These are phyloP conservation scores for Fusarium buxicola DNA, from an alignment of 2,329 filamentous ascomycete genomes.

Conservation along the genomic window DNA sequence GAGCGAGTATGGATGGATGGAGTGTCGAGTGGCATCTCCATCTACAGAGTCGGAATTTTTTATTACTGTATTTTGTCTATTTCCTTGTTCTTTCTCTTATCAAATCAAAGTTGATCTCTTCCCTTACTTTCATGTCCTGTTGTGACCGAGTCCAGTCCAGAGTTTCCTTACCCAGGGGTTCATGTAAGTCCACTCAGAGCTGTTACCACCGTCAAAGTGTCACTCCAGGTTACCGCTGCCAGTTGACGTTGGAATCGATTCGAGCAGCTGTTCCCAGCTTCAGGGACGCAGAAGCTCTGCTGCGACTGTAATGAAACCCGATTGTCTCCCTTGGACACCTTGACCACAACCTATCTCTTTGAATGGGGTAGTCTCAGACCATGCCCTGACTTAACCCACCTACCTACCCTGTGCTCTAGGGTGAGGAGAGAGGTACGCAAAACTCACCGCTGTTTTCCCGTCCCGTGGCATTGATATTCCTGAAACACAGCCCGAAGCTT, in stretches of 20 bases:
- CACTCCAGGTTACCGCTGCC: too few relatives aligned
- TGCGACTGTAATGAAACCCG: too few relatives aligned
- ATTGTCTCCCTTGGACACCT: too few relatives aligned
- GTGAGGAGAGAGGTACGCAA: not conserved
- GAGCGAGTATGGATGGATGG: not conserved
- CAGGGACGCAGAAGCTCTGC: too few relatives aligned
- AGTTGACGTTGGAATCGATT: too few relatives aligned
- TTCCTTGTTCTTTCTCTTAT: not conserved
- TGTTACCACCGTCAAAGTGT: too few relatives aligned
- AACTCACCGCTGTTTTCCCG: constrained; percentile 23
- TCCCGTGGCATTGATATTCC: not conserved
- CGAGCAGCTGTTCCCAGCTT: too few relatives aligned
- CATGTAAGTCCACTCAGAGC: too few relatives aligned
- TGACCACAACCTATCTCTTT: too few relatives aligned
- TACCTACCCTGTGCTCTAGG: constrained; percentile 16
- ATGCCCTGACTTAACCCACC: not conserved
- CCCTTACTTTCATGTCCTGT: not conserved
- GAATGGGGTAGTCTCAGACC: too few relatives aligned
- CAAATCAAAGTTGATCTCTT: not conserved
- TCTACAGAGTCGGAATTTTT: not conserved
- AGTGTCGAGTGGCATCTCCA: not conserved
- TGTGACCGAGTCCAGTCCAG: too few relatives aligned
- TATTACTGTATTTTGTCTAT: not conserved
- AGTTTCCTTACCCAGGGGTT: too few relatives aligned
- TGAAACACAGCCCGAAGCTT: constrained; percentile 29